These are phyloP conservation scores for Cucumis cinereus DNA, from an alignment of 306 rosid species.

Conservation along the genomic window DNA sequence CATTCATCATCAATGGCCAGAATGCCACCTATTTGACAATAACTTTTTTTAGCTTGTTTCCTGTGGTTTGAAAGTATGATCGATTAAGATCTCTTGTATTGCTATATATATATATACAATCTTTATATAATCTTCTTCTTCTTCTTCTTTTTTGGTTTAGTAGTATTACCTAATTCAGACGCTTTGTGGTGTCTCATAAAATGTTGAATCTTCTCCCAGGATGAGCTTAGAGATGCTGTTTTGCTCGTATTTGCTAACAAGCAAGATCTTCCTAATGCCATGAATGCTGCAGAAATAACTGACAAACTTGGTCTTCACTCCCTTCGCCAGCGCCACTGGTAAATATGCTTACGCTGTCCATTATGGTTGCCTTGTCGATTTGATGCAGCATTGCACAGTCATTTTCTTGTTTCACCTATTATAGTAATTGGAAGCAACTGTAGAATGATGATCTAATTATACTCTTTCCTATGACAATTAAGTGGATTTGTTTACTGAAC, in stretches of 20 bases:
- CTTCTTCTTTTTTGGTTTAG: neutral
- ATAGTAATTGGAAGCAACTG: neutral
- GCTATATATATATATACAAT: neutral
- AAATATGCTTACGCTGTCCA: conserved; percentile 5
- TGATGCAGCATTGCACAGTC: neutral
- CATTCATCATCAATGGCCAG: neutral
- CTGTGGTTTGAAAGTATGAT: neutral
- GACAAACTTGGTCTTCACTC: conserved; percentile 96
- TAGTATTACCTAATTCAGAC: neutral
- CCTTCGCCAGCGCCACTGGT: conserved; percentile 99
- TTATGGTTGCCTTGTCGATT: neutral
- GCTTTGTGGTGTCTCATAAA: neutral
- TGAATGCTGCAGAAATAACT: conserved; percentile 98
- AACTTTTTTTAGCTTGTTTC: neutral
- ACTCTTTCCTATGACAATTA: neutral
- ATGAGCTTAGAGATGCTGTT: conserved; percentile 90
- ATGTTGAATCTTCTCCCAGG: conserved; percentile 36
- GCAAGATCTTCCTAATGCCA: conserved; percentile 99
- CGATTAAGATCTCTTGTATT: neutral
- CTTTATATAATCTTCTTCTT: neutral
- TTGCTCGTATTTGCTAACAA: conserved; percentile 96
- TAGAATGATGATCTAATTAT: neutral
- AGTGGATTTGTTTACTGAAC: neutral
- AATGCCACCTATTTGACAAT: neutral
- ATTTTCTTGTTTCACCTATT: neutral